Base-by-base conservation (phyloP, 148 eudicot species). In the Simmondsia chinensis region DNA sequence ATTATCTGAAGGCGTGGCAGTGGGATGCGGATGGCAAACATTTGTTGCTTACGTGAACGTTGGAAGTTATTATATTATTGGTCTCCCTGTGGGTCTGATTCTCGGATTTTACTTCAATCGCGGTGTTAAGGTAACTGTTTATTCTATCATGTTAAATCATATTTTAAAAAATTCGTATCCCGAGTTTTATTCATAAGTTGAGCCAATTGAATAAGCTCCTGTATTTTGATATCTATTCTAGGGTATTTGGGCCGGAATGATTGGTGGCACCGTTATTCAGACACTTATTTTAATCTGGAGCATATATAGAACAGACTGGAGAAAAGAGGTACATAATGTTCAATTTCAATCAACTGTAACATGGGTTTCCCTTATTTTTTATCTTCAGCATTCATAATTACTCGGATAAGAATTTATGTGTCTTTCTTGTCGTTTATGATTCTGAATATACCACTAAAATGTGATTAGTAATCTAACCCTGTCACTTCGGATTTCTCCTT, bases 231-330 rank as follows among this genome's bases (percentile, higher is more conserved):
- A n/a, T 28, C 18, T 4, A n/a, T 50, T 20, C n/a, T 20, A 82
- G 94, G 94, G 94, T 32, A 69, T 87, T 55, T 87, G 94, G 96
- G 50, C 71, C 3, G 96, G 96, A 46, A 87, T 87, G 94, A 60
- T 87, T 8, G 96, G 87, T 48, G 96, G 96, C 39, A 82, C 87
- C 4, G 5, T 65, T 23, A 69, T 82, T 49, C 96, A 87, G 63
- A 87, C 96, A 12, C 1, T 69, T 1, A 87, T 87, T 25, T 56
- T 71, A 18, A 9, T 71, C 15, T 65, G 66, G 63, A 48, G 51
- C 10, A 71, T 71, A 1, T 60, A 34, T 11, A 13, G 71, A 6
- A 60, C 71, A 32, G 46, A 71, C 43, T 71, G 76, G 76, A n/a
- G 56, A 13, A 46, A 71, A 18, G 76, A 71, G 87, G 96, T 79